Conservation (phyloP, 2,329 filamentous ascomycete genomes). For the Drechslerella stenobrocha region DNA sequence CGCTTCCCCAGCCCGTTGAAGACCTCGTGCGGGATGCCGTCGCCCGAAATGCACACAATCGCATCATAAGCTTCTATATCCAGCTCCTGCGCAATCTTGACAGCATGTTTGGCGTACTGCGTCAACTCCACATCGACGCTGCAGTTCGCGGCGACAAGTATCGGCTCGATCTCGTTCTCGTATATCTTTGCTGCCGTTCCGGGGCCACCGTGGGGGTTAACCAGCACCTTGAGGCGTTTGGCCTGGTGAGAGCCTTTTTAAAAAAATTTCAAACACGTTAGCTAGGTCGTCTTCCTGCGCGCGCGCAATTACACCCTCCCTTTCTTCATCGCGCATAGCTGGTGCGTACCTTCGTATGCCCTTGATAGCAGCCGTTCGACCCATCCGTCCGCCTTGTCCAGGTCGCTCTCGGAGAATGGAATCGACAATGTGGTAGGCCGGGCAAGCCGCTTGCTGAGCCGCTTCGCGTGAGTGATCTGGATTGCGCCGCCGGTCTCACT, state of each 20-base stretch:
- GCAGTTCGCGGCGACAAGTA: constrained; percentile 81
- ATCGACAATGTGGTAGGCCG: constrained; percentile 67
- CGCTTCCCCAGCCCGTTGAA: constrained; percentile 88
- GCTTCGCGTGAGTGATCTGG: constrained; percentile 72
- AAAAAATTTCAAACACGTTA: background rate
- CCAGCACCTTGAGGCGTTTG: constrained; percentile 81
- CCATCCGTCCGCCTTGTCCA: constrained; percentile 64
- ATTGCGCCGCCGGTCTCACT: constrained; percentile 60
- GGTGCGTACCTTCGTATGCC: constrained; percentile 60
- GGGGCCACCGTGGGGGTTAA: constrained; percentile 89
- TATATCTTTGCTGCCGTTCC: constrained; percentile 75
- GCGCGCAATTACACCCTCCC: no score
- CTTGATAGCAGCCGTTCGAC: constrained; percentile 66
- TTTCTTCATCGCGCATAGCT: no score
- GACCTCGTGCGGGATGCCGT: constrained; percentile 87
- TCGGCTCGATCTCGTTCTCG: constrained; percentile 72
- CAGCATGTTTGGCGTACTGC: constrained; percentile 72
- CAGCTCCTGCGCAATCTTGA: constrained; percentile 72
- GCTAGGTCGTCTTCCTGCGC: no score
- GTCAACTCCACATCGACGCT: constrained; percentile 74
- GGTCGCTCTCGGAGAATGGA: constrained; percentile 61
- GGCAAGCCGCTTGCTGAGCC: constrained; percentile 64
- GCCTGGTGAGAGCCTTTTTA: constrained; percentile 61
- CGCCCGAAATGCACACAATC: constrained; percentile 85
- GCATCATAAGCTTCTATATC: constrained; percentile 82